phyloP scores from a whole-genome alignment of 345 rosid genomes.

The Psidium guajava region DNA sequence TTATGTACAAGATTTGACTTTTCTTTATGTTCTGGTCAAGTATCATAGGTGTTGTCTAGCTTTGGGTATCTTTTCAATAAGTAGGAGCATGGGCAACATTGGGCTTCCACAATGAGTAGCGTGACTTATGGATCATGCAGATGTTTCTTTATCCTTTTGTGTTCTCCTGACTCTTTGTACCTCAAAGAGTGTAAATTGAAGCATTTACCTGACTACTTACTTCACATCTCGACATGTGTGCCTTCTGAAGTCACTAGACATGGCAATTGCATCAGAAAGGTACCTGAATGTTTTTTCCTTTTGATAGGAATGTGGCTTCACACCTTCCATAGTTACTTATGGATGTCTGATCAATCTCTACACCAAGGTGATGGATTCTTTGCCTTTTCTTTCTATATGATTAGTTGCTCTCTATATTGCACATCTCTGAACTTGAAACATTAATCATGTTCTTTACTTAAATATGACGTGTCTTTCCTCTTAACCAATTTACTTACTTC shows the following conservation, averaged over 20 bases:
- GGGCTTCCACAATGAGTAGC: neutral
- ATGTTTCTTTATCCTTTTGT: neutral
- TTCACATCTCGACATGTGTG: neutral
- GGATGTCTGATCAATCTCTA: conserved; percentile 90
- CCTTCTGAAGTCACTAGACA: neutral
- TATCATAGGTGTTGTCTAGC: neutral
- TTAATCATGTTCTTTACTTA: neutral
- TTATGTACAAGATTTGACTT: neutral
- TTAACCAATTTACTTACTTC: neutral
- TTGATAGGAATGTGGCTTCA: conserved; percentile 71
- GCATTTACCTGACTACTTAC: neutral
- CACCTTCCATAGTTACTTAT: conserved; percentile 76
- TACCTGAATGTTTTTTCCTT: neutral
- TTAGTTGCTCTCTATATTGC: neutral
- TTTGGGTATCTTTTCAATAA: neutral
- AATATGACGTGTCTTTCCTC: neutral
- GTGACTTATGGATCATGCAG: neutral
- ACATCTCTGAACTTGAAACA: neutral
- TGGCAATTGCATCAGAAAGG: neutral
- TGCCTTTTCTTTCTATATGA: neutral
- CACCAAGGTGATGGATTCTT: conserved; percentile 41
- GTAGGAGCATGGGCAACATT: neutral
- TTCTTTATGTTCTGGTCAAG: neutral
- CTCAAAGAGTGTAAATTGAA: neutral
- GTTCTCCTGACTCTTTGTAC: neutral